These are phyloP conservation scores for Penicillium freii DNA, from an alignment of 2,329 filamentous ascomycete species.

Conservation along the genomic window DNA sequence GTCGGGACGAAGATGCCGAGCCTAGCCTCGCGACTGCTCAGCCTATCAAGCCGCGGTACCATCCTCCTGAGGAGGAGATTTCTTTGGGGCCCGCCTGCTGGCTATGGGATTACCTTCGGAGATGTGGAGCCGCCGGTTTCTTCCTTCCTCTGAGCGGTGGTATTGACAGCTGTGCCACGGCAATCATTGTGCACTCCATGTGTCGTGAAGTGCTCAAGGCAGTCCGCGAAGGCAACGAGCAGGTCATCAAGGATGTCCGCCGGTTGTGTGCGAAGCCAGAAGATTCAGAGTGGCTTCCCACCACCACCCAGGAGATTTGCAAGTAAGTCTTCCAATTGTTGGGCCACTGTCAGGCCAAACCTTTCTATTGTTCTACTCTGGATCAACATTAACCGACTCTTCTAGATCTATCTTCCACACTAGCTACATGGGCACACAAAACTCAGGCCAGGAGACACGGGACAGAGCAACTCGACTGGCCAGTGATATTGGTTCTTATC, in stretches of 20 bases:
- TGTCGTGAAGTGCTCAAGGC: slow-evolving; percentile 38
- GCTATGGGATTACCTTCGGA: slow-evolving; percentile 52
- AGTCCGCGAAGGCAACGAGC: slow-evolving; percentile 37
- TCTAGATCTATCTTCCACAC: slow-evolving; percentile 57
- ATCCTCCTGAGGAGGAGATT: slow-evolving; percentile 66
- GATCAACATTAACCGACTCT: neutral
- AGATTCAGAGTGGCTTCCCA: slow-evolving; percentile 51
- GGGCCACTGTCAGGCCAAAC: neutral
- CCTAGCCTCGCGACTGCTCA: slow-evolving; percentile 47
- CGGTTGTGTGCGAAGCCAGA: slow-evolving; percentile 53
- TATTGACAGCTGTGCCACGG: slow-evolving; percentile 42
- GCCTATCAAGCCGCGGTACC: slow-evolving; percentile 52
- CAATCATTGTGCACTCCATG: slow-evolving; percentile 43
- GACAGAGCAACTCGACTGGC: slow-evolving; percentile 62
- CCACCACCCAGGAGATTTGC: slow-evolving; percentile 60
- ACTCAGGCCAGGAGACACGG: slow-evolving; percentile 66
- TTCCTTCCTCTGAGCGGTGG: slow-evolving; percentile 43
- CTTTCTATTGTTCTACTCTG: neutral
- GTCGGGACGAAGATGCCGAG: slow-evolving; percentile 43
- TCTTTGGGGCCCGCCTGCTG: slow-evolving; percentile 63
- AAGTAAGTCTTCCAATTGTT: slow-evolving; percentile 25
- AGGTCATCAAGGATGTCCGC: slow-evolving; percentile 56
- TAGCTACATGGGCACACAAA: slow-evolving; percentile 68
- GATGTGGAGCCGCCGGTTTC: slow-evolving; percentile 38
- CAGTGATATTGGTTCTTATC: slow-evolving; percentile 65